Base-by-base conservation (phyloP, 2,329 filamentous ascomycete species). In the Periconia sp. region DNA sequence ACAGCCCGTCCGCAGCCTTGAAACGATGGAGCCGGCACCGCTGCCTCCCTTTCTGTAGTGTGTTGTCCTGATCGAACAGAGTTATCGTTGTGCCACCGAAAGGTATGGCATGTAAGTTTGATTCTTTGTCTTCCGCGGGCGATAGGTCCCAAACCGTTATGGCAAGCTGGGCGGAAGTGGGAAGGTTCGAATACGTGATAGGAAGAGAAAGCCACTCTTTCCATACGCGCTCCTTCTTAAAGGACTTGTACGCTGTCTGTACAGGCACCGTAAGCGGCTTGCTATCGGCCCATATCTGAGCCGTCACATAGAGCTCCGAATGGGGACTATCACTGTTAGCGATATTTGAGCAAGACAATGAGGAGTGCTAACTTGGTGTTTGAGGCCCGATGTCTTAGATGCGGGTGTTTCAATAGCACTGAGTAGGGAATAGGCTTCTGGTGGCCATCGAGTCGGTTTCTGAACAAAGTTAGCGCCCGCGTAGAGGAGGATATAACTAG, bases 111-210 rank as follows among this genome's bases (percentile, higher is more conserved):
- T 95, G 90, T 13, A 85, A 85, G 41, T 86, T 79, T 4, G 85
- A 83, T 10, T 82, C 82, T 25, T 82, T 78, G 4, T 84, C 85
- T 9, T 88, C 89, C 9, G 86, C 83, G 0, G 92, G 90, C 2
- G 89, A 95, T 12, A 96, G 71, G 65, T 99, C 95, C 94, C 94
- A 99, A 44, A 97, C 74, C 1, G 95, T 99, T 46, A 99, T 89
- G 15, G 92, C 92, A 24, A 99, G 79, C 61, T 89, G 88, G 2
- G 92, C 85, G 59, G 90, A 89, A 30, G 86, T 76, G 1, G 94
- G 92, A 1, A 95, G 81, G 45, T 87, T 86, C 49, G 88, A 86
- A 69, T 96, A 94, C 4, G 85, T 81, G 48, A 97, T 84, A 0
- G 94, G 92, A 26, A 99, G 76, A 22, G 87, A 84, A 19, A 99